These are phyloP conservation scores for Juncus effusus DNA, from an alignment of 176 grass and related monocot genomes.

Conservation along the genomic window DNA sequence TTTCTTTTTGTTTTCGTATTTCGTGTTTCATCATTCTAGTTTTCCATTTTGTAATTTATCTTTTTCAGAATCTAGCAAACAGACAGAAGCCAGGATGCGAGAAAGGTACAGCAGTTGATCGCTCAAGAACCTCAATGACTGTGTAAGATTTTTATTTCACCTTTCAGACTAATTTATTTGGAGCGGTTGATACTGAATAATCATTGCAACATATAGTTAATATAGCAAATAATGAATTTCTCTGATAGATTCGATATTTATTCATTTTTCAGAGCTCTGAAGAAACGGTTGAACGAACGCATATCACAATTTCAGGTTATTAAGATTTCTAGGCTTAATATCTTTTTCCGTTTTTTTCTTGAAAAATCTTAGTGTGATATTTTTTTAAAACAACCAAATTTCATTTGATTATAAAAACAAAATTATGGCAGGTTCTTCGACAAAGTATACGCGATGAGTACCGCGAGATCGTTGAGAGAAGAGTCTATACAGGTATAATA, in stretches of 20 bases:
- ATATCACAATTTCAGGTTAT: conserved; percentile 41
- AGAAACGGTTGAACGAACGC: conserved; percentile 45
- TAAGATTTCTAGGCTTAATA: not conserved
- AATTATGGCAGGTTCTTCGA: conserved; percentile 25
- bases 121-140: conserved; percentile 52
- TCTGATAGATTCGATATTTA: not conserved
- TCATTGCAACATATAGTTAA: not conserved
- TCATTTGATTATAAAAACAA: not conserved
- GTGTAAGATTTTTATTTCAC: conserved; percentile 32
- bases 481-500: conserved; percentile 43
- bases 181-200: too few relatives aligned
- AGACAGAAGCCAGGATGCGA: conserved; percentile 40
- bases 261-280: conserved; percentile 29
- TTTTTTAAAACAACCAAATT: not conserved
- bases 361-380: not conserved
- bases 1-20: too few relatives aligned
- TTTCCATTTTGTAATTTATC: not conserved
- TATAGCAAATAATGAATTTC: too few relatives aligned
- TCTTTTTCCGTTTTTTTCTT: not conserved
- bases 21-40: too few relatives aligned
- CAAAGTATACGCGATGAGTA: conserved; percentile 43
- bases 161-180: not conserved
- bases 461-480: conserved; percentile 36
- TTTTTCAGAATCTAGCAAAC: conserved; percentile 38
- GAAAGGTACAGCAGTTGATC: conserved; percentile 40